Evolutionary conservation across 129 eudicot genomes (phyloP), one percentile per base, ranked within the genome.

Genomic region (Flaveria trinervia): DNA sequence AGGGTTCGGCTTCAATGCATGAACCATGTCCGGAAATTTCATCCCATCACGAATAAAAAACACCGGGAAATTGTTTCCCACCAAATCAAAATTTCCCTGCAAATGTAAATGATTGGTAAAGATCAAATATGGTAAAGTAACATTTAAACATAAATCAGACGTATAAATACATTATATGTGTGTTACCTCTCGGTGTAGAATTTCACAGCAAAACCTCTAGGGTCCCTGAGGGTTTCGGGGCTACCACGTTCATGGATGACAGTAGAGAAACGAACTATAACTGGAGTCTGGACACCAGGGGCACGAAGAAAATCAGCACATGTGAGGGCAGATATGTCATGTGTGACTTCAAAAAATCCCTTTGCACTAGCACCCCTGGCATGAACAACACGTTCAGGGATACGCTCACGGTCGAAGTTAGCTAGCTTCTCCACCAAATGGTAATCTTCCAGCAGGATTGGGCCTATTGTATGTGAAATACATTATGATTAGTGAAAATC

Each of bases 161-260:
- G 36, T 9, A 18, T 26, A 39, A 3, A 64, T 30, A 64, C n/a
- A 64, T 8, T 14, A n/a, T 14, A 17, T 30, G 68, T 28, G 45
- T 14, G 20, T 30, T 20, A 91, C 97, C 97, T 92, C 97, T 80
- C 97, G 81, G 97, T 92, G 75, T 92, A 92, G 72, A 92, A 92
- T 79, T 92, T 92, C 54, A 92, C 90, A 26, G 97, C 97, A 66
- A 92, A 92, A 20, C 97, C 97, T 70, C 96, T 75, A 57, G 97
- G 97, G 78, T 92, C 97, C 51, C 97, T 85, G 68, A 92, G 78
- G 77, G 97, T 89, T 84, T 92, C 95, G 26, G 97, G 97, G 80
- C 95, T 89, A 41, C 95, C 97, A 70, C 95, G 95, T 61, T 92
- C 97, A 62, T 91, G 97, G 81, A 91, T 89, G 25, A 91, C 97